Evolutionary conservation across 805 yeast species (phyloP).

Genomic region (Candida sonorensis): DNA sequence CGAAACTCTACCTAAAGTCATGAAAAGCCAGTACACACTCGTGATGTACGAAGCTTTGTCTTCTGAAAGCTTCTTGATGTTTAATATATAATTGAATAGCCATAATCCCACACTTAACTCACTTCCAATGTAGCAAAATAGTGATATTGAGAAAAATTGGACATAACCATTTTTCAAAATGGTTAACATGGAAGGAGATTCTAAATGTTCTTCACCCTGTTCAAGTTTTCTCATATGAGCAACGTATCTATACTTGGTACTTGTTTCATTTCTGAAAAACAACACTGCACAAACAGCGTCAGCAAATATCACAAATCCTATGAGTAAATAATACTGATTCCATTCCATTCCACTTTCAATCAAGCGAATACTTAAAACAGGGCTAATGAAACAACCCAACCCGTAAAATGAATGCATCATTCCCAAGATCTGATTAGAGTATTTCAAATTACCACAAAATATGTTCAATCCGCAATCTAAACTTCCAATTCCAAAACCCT

Average conservation of each 20-base stretch:
- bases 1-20: slow-evolving; percentile 41
- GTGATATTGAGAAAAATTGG: slow-evolving; percentile 32
- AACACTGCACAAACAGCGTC: slow-evolving; percentile 20
- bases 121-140: slow-evolving; percentile 46
- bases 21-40: slow-evolving; percentile 44
- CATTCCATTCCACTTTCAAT: slow-evolving; percentile 33
- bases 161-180: slow-evolving; percentile 31
- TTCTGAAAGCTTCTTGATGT: slow-evolving; percentile 33
- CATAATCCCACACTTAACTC: slow-evolving; percentile 49
- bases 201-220: slow-evolving; percentile 15
- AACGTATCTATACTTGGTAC: slow-evolving; percentile 34
- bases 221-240: slow-evolving; percentile 7
- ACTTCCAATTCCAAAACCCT: slow-evolving; percentile 52
- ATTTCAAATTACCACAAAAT: slow-evolving; percentile 41
- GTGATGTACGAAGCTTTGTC: slow-evolving; percentile 39
- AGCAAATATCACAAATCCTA: slow-evolving; percentile 24
- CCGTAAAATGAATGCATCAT: slow-evolving; percentile 48
- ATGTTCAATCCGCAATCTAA: slow-evolving; percentile 50
- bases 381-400: slow-evolving; percentile 46
- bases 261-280: slow-evolving; percentile 37
- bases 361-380: slow-evolving; percentile 36
- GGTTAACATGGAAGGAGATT: no score
- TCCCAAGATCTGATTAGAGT: slow-evolving; percentile 45
- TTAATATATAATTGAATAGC: slow-evolving; percentile 40
- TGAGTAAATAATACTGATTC: slow-evolving; percentile 38